Evolutionary conservation across 768 basidiomycete genomes (phyloP), one percentile per base, ranked within the genome.

Genomic region (Fistulinella prunicolor): DNA sequence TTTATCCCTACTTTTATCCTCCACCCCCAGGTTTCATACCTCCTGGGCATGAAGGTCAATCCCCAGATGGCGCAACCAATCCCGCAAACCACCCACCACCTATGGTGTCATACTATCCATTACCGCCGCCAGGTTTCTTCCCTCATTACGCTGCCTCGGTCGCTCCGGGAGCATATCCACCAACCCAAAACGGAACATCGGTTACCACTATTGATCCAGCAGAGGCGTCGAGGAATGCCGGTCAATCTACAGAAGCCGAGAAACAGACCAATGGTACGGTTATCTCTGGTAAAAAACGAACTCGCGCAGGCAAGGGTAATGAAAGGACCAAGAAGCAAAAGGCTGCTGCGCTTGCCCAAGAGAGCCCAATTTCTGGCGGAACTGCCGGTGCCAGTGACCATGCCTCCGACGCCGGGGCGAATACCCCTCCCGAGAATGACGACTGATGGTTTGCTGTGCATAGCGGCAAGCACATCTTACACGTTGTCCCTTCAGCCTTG

Each of bases 1-100:
- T 73, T 46, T 75, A 70, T 54, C 70, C 72, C n/a, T 73, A 69
- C 46, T 70, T 65, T 42, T 73, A 73, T 48, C 73, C 74, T 3
- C 59, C 64, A 3, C 73, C 69, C 1, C 68, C 70, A n/a, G 70
- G 70, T 3, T 75, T 74, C 54, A 59, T 72, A 20, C 64, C 68
- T 0, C 63, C 70, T 6, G 60, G 68, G 0, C 69, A 70, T 23
- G 73, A 76, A 16, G 70, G 63, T 3, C 70, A 66, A 10, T 41
- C 66, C 20, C 41, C 63, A 7, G 72, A 74, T 5, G 66, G 67
- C 6, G 42, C 57, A 3, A 44, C 66, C 6, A 70, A 66, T 16
- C 67, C 61, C 48, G 53, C 56, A 6, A 53, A 10, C 24, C 65
- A 67, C 32, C 61, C 61, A 28, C 59, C 66, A 38, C 59, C 66